Base-by-base conservation (phyloP, 1,139 yeast genomes). In the Pichia sp. region DNA sequence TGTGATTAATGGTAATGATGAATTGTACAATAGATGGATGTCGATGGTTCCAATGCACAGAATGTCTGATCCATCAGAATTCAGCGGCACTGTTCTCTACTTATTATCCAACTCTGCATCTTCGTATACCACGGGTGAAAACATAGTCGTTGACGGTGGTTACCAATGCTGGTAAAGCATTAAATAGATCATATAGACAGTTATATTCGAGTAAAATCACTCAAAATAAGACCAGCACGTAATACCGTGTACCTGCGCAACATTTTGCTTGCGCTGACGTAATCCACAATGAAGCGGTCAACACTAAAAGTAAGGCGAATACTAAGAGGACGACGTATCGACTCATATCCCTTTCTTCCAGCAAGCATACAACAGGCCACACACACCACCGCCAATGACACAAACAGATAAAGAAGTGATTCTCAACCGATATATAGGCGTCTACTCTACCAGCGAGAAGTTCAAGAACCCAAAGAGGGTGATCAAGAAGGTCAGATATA, bases 141-240 rank as follows among this genome's bases (percentile, higher is more conserved):
- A 88, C 67, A 69, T 88, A 57, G 72, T 85, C 55, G 95, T 88
- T 47, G 96, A 88, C 61, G 96, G 96, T 58, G 96, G 96, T 44
- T 87, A 86, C 73, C 74, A 76, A 50, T 71, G 79, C 50, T 76
- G 81, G 79, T 78, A 62, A 55, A 11, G 44, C 5, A 20, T 33
- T 17, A 6, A n/a, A n/a, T n/a, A n/a, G n/a, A n/a, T n/a, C n/a
- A n/a, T n/a, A n/a, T n/a, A n/a, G n/a, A n/a, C n/a, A n/a, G n/a
- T n/a, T n/a, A n/a, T n/a, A n/a, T n/a, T n/a, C n/a, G n/a, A n/a
- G n/a, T n/a, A n/a, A n/a, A n/a, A n/a, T n/a, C n/a, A n/a, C n/a
- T n/a, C n/a, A n/a, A n/a, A n/a, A n/a, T n/a, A n/a, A n/a, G n/a
- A n/a, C n/a, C n/a, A n/a, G n/a, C n/a, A n/a, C n/a, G n/a, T n/a